phyloP scores from a whole-genome alignment of 306 rosid genomes.

The Argentina anserina region DNA sequence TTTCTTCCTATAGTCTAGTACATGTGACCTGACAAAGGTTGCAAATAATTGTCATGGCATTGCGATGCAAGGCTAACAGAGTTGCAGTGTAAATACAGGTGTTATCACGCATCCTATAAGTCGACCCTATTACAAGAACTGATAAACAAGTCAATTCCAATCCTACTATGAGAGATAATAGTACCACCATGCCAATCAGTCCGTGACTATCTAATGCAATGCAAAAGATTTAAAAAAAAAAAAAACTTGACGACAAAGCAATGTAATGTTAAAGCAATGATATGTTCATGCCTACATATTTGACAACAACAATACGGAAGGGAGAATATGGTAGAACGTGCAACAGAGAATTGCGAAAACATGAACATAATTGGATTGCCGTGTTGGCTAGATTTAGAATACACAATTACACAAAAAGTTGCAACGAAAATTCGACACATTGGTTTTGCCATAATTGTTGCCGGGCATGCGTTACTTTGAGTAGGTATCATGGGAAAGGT shows the following conservation, averaged over 20 bases:
- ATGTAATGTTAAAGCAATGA: neutral
- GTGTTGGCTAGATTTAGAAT: too few relatives aligned
- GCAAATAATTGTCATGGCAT: neutral
- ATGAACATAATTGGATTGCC: neutral
- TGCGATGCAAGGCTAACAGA: neutral
- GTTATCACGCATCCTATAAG: neutral
- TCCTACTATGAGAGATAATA: neutral
- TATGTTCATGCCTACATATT: neutral
- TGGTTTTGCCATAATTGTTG: neutral
- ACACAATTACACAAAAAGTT: neutral
- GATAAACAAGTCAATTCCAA: neutral
- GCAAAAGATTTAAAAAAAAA: too few relatives aligned
- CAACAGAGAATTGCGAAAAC: neutral
- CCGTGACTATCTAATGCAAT: too few relatives aligned
- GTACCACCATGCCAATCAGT: neutral
- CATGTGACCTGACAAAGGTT: neutral
- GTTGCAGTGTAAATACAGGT: neutral
- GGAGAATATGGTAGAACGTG: neutral
- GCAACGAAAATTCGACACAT: neutral
- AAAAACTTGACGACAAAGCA: neutral
- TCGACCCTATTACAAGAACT: neutral
- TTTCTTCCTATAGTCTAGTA: neutral
- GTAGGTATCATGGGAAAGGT: neutral
- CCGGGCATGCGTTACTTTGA: neutral
- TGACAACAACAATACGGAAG: neutral